Evolutionary conservation across 1,284 basidiomycete species (phyloP), one percentile per base, ranked within the genome.

Genomic region (Ustilago nuda): DNA sequence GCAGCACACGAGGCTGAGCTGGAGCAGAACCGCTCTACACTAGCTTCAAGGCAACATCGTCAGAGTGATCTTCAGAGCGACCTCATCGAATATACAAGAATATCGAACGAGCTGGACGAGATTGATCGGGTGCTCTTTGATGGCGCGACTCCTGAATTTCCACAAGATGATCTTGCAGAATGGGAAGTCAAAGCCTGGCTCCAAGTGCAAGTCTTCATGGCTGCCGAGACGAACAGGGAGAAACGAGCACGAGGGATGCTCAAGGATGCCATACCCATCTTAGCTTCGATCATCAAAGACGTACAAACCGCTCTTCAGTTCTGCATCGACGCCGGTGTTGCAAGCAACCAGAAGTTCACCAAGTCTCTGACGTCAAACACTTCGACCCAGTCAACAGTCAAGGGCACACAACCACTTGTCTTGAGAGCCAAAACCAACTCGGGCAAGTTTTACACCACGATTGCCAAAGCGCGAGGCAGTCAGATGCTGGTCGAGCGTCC

Each of bases 401-500:
- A 66, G 35, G 64, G 68, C 3, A 68, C 66, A 0, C 74, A 67
- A 53, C 72, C 80, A 2, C 54, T 73, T 11, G 59, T 84, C 4
- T 68, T 81, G 35, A 58, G 56, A 2, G 68, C 78, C 43, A 84
- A 82, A 70, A 76, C 76, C 17, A 59, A 56, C 37, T 66, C 69
- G 23, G 81, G 82, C 62, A 76, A 81, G 56, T 76, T 74, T 50
- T 73, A 72, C 67, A 82, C 79, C 45, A 61, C 61, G 11, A 41
- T 81, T 1, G 78, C 80, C 33, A 73, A 72, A 32, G 81, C 82
- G 4, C 56, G 82, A 17, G 72, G 73, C 27, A 80, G 71, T n/a
- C 79, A 82, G 56, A 33, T 66, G 43, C 56, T 80, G 2, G 68
- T 84, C 13, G 46, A 55, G 15, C 62, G 58, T 15, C 60, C 78